Conservation (phyloP, 768 basidiomycete species). For the Russula virescens region DNA sequence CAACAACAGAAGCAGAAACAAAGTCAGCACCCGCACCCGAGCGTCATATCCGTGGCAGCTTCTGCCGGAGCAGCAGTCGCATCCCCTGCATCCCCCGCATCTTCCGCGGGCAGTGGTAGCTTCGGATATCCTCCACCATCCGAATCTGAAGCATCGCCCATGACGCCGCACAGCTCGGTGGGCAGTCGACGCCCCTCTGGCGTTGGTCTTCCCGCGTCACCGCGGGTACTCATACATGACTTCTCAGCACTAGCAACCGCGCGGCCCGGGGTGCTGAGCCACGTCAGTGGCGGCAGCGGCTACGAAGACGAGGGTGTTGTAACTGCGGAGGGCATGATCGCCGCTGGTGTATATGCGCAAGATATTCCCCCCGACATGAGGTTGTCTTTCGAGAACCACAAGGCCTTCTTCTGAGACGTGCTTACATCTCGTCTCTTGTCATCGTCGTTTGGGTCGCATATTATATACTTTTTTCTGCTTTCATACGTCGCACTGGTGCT, state of each 20-base stretch:
- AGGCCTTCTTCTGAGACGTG: conserved; percentile 4
- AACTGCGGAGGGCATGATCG: not conserved
- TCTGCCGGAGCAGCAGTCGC: not conserved
- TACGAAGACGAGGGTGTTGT: not conserved
- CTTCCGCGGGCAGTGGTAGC: conserved; percentile 13
- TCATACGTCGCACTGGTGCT: not conserved
- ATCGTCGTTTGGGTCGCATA: not conserved
- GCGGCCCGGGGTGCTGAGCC: not conserved
- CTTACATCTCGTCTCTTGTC: not conserved
- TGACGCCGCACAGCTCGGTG: conserved; percentile 17
- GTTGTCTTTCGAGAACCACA: not conserved
- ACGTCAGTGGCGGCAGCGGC: not conserved
- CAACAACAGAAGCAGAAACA: not conserved
- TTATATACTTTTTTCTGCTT: not conserved
- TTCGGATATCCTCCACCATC: not conserved
- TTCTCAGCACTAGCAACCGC: not conserved
- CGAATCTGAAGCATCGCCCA: conserved; percentile 19
- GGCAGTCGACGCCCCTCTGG: not conserved
- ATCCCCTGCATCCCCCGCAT: conserved; percentile 12
- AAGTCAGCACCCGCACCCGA: not conserved
- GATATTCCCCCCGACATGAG: conserved; percentile 2
- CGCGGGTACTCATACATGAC: not conserved
- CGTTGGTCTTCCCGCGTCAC: not conserved
- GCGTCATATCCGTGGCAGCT: not conserved
- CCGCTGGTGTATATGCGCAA: conserved; percentile 6